phyloP scores from a whole-genome alignment of 306 rosid species.

The Nissolia schottii region DNA sequence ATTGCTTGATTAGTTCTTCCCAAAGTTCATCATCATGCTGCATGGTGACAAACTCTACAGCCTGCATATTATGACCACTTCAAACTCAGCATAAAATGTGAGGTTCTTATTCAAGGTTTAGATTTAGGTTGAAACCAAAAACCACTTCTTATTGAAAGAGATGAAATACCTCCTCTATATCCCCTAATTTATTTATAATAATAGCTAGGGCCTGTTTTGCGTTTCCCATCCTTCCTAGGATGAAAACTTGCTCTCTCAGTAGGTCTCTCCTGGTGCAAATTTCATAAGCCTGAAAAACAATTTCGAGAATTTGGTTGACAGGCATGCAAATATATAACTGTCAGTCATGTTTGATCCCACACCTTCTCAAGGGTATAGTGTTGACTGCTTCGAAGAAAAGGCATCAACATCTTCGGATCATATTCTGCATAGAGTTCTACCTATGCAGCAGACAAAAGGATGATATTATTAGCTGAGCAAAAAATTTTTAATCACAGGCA shows the following conservation, averaged over 20 bases:
- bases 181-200: slow-evolving; percentile 68
- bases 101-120: not conserved
- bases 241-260: slow-evolving; percentile 73
- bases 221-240: slow-evolving; percentile 93
- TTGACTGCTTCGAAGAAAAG: slow-evolving; percentile 81
- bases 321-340: not conserved
- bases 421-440: slow-evolving; percentile 87
- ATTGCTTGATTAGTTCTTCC: slow-evolving; percentile 38
- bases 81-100: not conserved
- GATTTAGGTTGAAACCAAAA: not conserved
- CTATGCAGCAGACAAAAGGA: slow-evolving; percentile 32
- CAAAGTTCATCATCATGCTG: slow-evolving; percentile 39
- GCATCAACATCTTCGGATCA: slow-evolving; percentile 79
- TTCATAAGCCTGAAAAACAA: slow-evolving; percentile 65
- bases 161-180: slow-evolving; percentile 71
- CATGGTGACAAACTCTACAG: slow-evolving; percentile 59
- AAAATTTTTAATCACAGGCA: not conserved
- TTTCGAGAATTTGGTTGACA: slow-evolving; percentile 12
- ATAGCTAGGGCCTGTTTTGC: slow-evolving; percentile 71
- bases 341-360: slow-evolving; percentile 18
- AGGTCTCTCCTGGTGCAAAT: slow-evolving; percentile 53
- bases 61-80: slow-evolving; percentile 39
- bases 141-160: slow-evolving; percentile 17
- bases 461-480: slow-evolving; percentile 6
- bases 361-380: slow-evolving; percentile 90